Evolutionary conservation across 306 rosid species (phyloP), one percentile per base, ranked within the genome.

Genomic region (Fagus crenata): DNA sequence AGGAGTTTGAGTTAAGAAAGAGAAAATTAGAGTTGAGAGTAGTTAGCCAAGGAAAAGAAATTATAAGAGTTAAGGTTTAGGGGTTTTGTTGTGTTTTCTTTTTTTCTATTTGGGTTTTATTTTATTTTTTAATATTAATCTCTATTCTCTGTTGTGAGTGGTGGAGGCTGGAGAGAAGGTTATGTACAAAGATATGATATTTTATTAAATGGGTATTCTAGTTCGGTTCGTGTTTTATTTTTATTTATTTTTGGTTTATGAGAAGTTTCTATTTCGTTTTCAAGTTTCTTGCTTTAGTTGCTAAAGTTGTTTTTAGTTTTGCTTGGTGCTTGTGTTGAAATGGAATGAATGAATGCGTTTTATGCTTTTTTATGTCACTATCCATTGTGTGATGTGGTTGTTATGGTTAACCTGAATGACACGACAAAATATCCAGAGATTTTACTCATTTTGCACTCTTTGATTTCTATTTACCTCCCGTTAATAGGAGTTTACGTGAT

Each of bases 141-240:
- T 74, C 49, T 71, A 65, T 82, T 75, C 85, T 84, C 81, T 78
- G 76, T 75, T 85, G 56, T 69, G 28, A 74, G 67, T 78, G 71
- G 70, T 56, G 55, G 31, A 74, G 78, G 68, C 70, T 53, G 55
- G 31, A 75, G 78, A 67, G 73, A 77, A 80, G 82, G 76, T 65
- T 51, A 81, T 93, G 97, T 90, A 93, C 81, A 93, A 87, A 84
- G 69, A 82, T 81, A 76, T 69, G 56, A 83, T 86, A 67, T 82
- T 81, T 46, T 81, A 89, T 87, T 80, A 75, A 82, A 85, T 82
- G 79, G 82, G 88, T 76, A 86, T 56, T 83, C 67, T 75, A 77
- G 74, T 56, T 82, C 80, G 81, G 83, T 73, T 49, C 76, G 59
- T 67, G 56, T 40, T 73, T 75, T 36, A 4, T 3, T 33, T 22